phyloP scores from a whole-genome alignment of 1,139 yeast species.

The Suhomyces ambrosiae region DNA sequence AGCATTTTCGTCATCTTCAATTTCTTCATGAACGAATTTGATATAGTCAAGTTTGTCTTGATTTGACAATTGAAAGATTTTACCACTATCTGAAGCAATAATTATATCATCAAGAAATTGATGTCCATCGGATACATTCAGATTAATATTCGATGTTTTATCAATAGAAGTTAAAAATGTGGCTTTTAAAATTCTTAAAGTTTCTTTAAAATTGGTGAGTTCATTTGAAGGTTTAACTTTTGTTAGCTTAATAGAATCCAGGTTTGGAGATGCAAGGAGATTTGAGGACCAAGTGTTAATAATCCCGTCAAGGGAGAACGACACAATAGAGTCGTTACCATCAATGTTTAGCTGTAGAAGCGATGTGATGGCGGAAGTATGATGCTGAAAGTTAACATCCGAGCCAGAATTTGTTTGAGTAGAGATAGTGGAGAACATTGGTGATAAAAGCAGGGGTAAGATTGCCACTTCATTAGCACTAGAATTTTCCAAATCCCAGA shows the following conservation, averaged over 20 bases:
- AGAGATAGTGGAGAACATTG: constrained; percentile 20
- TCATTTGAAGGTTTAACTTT: constrained; percentile 15
- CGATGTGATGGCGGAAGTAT: constrained; percentile 18
- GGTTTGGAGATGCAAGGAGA: constrained; percentile 36
- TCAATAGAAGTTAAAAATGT: constrained; percentile 2
- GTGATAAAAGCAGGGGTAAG: constrained; percentile 34
- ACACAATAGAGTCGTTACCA: constrained; percentile 30
- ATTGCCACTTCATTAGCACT: constrained; percentile 21
- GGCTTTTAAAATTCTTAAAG: constrained; percentile 12
- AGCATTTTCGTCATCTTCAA: constrained; percentile 8
- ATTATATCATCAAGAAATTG: constrained; percentile 35
- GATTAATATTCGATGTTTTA: constrained; percentile 4
- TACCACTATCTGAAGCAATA: constrained; percentile 51
- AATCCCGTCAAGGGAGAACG: constrained; percentile 39
- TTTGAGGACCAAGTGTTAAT: constrained; percentile 47
- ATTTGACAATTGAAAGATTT: constrained; percentile 41
- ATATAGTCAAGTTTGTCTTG: constrained; percentile 31
- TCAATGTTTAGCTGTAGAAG: constrained; percentile 25
- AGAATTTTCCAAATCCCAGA: constrained; percentile 38
- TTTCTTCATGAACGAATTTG: constrained; percentile 21
- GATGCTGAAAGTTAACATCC: constrained; percentile 9
- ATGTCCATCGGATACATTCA: constrained; percentile 11
- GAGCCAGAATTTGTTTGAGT: constrained; percentile 7
- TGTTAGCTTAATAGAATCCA: constrained; percentile 21
- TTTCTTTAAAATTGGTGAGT: constrained; percentile 14